A percentile compares a stretch with the other conserved stretches of the same genome.
Evolutionary conservation across 441 rosid genomes (phyloP).

Genomic region (Raphanus hybrid): DNA sequence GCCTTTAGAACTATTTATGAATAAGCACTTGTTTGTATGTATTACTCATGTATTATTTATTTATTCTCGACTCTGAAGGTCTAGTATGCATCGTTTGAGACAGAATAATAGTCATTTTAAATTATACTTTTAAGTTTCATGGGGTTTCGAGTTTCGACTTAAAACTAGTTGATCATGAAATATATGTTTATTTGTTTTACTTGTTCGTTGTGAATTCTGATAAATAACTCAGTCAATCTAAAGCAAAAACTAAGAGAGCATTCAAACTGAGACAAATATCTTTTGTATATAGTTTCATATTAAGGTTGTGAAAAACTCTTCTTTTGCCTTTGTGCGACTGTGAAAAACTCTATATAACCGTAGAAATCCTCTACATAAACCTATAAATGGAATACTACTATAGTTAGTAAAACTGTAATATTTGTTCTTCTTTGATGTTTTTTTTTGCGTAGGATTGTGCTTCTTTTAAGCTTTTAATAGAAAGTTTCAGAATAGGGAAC

Average conservation of each 20-base stretch:
- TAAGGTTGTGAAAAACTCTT: too few species aligned
- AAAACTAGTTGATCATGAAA: neutral
- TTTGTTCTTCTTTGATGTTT: too few species aligned
- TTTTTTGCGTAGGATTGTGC: too few species aligned
- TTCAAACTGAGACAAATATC: neutral
- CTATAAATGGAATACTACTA: too few species aligned
- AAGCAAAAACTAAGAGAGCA: neutral
- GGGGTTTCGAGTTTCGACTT: neutral
- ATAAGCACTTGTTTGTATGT: neutral
- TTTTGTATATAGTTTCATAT: too few species aligned
- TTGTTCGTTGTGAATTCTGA: neutral
- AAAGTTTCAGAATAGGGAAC: too few species aligned
- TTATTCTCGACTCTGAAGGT: neutral
- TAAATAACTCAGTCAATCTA: neutral
- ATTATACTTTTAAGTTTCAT: neutral
- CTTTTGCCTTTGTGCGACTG: too few species aligned
- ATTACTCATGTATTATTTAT: neutral
- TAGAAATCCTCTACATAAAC: too few species aligned
- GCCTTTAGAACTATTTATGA: constrained; percentile 42
- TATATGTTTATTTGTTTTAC: neutral
- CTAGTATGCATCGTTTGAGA: constrained; percentile 6
- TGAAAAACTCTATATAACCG: too few species aligned
- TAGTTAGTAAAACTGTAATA: too few species aligned
- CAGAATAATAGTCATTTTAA: neutral
- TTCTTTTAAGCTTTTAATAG: too few species aligned